Conservation (phyloP, 345 rosid species). For the Luvunga scandens region DNA sequence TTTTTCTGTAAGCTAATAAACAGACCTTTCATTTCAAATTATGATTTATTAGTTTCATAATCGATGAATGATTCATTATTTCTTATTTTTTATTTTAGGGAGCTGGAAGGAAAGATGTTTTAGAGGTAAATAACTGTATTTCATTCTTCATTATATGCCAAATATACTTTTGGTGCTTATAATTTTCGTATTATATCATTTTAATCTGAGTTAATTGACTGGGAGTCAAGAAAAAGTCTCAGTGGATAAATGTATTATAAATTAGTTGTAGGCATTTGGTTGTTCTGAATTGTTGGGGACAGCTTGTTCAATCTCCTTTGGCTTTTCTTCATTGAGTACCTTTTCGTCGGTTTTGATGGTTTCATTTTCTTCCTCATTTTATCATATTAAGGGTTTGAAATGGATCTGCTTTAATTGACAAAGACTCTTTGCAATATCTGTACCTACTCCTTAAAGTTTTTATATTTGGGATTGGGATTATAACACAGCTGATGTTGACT, state of each 20-base stretch:
- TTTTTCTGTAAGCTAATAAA: conserved; percentile 58
- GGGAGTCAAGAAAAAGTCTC: not conserved
- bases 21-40: not conserved
- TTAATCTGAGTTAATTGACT: not conserved
- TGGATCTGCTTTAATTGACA: not conserved
- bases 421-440: not conserved
- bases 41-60: conserved; percentile 5
- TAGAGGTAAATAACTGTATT: conserved; percentile 52
- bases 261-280: not conserved
- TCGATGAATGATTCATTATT: not conserved
- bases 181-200: not conserved
- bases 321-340: not conserved
- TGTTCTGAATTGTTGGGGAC: not conserved
- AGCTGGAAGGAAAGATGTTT: conserved; percentile 42
- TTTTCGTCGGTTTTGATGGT: not conserved
- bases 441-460: not conserved
- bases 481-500: conserved; percentile 5
- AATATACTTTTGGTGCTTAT: conserved; percentile 4
- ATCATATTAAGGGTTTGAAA: not conserved
- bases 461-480: not conserved
- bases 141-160: conserved; percentile 3
- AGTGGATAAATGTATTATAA: not conserved
- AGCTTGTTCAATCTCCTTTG: not conserved
- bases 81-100: conserved; percentile 39
- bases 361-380: not conserved